Evolutionary conservation across 164 flowering plant species (phyloP).

Genomic region (Stephania cephalantha): DNA sequence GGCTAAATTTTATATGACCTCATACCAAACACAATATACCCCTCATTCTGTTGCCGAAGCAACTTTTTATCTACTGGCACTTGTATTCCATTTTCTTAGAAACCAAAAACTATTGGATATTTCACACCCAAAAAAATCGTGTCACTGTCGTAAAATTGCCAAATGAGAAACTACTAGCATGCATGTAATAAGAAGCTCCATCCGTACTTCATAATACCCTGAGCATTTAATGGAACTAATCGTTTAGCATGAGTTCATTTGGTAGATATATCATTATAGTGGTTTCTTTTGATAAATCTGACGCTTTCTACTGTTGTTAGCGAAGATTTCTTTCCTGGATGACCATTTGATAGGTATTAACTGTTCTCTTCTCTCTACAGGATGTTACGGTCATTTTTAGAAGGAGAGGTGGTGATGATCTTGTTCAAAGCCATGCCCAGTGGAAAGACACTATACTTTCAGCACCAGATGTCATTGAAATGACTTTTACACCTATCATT

Average conservation of each 20-base stretch:
- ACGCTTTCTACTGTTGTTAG: neutral
- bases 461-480: conserved; percentile 92
- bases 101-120: neutral
- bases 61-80: neutral
- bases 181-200: neutral
- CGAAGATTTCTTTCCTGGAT: neutral
- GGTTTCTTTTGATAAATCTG: neutral
- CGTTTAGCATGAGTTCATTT: neutral
- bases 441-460: conserved; percentile 66
- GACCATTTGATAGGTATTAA: conserved; percentile 1
- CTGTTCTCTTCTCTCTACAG: conserved; percentile 38
- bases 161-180: too few species aligned
- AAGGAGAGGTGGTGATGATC: conserved; percentile 98
- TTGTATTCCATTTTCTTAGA: neutral
- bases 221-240: neutral
- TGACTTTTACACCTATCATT: conserved; percentile 84
- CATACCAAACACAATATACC: neutral
- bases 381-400: conserved; percentile 96
- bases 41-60: neutral
- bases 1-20: too few species aligned
- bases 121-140: neutral
- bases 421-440: conserved; percentile 75
- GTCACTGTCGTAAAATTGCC: neutral
- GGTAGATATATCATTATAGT: neutral
- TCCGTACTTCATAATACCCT: neutral